These are phyloP conservation scores for Musa beccarii DNA, from an alignment of 176 grass and related monocot species.

Conservation along the genomic window DNA sequence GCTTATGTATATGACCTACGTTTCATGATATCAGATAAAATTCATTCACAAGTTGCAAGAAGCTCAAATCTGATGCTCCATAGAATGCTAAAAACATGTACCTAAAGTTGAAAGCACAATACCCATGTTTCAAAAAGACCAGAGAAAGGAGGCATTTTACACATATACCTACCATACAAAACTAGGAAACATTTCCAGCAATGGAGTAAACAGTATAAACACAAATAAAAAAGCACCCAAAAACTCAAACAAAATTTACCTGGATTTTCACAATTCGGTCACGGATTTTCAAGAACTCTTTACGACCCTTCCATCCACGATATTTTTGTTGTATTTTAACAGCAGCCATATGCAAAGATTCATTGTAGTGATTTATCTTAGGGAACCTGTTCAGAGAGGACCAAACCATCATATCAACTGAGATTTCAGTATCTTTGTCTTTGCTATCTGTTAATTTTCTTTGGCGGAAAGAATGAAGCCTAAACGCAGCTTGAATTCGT, in stretches of 20 bases:
- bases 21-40: too few relatives aligned
- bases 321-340: slow-evolving; percentile 74
- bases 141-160: too few relatives aligned
- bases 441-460: slow-evolving; percentile 29
- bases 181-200: neutral
- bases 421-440: slow-evolving; percentile 3
- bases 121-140: too few relatives aligned
- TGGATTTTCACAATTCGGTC: slow-evolving; percentile 71
- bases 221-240: neutral
- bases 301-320: slow-evolving; percentile 71
- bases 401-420: slow-evolving; percentile 20
- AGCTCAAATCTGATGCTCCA: too few relatives aligned
- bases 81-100: too few relatives aligned
- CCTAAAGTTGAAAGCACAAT: too few relatives aligned
- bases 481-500: slow-evolving; percentile 53
- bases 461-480: slow-evolving; percentile 60
- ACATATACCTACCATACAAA: neutral
- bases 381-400: slow-evolving; percentile 25
- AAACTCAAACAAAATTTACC: slow-evolving; percentile 24
- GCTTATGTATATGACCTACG: too few relatives aligned
- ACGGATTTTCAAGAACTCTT: slow-evolving; percentile 56
- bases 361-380: slow-evolving; percentile 23
- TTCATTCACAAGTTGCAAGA: too few relatives aligned
- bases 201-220: neutral
- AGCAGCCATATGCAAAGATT: slow-evolving; percentile 58